Conservation (phyloP, 1,284 basidiomycete species). For the Marasmius oreades region DNA sequence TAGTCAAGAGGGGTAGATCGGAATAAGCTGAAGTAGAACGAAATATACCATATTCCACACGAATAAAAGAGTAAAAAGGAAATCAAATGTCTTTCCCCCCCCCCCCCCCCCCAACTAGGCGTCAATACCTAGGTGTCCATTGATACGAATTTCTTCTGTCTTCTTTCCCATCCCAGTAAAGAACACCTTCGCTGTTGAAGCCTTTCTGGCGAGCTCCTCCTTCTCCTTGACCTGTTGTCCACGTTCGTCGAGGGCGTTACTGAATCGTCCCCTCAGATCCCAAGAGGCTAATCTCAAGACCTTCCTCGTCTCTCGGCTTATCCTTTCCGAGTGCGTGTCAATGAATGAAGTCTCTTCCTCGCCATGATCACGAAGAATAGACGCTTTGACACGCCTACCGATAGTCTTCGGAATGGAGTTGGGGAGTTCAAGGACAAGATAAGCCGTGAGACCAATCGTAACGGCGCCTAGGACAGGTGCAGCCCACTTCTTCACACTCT, state of each 20-base stretch:
- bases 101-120: background rate
- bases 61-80: background rate
- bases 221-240: constrained; percentile 74
- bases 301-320: constrained; percentile 89
- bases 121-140: constrained; percentile 24
- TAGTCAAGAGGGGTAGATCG: background rate
- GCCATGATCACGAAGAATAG: constrained; percentile 43
- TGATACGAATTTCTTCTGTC: constrained; percentile 54
- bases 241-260: constrained; percentile 74
- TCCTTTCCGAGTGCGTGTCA: constrained; percentile 67
- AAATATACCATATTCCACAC: background rate
- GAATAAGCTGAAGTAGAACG: background rate
- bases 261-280: constrained; percentile 87
- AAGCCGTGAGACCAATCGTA: constrained; percentile 75
- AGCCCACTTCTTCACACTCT: constrained; percentile 82
- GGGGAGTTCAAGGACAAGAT: constrained; percentile 88
- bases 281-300: constrained; percentile 91
- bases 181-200: constrained; percentile 70
- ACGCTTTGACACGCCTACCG: constrained; percentile 71
- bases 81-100: background rate
- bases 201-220: constrained; percentile 72
- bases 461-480: constrained; percentile 81
- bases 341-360: constrained; percentile 54
- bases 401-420: constrained; percentile 90
- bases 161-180: constrained; percentile 60